Evolutionary conservation across 2,329 filamentous ascomycete genomes (phyloP), one percentile per base, ranked within the genome.

Genomic region (Aureobasidium leucospermi): DNA sequence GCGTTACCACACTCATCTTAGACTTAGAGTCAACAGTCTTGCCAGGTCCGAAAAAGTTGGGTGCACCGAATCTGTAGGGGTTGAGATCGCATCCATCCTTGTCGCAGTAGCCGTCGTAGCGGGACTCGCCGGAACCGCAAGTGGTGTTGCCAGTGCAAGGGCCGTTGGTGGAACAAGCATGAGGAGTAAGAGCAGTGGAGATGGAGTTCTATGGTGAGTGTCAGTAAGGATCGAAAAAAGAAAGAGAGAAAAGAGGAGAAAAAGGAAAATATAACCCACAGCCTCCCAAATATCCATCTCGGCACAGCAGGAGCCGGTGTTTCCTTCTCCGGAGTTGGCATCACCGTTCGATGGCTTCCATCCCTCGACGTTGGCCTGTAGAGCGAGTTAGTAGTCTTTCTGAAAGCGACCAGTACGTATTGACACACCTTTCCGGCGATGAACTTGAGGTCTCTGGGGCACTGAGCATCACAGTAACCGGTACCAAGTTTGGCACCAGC

Each of bases 261-360:
- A 23, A 23, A 23, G 23, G 3, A 23, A 23, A 23, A 23, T 23
- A 3, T 23, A n/a, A 16, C 42, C 34, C 28, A 52, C 48, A 31
- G 58, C 85, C 74, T 88, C 85, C 84, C 85, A 87, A 71, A 85
- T 78, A 66, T 88, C 85, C 80, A 88, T 85, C 72, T 88, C 85
- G 45, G 80, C 74, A 71, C 85, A 88, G 79, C 85, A 87, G 41
- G 84, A 77, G 62, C 85, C 85, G 52, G 79, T 34, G 57, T 73
- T 70, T 45, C 66, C 64, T 15, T 61, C 65, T 41, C 69, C 69
- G 15, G 67, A 66, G 60, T 69, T 67, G 13, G 63, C 59, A 39
- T 69, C 65, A 48, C 61, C 65, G 29, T 58, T 58, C 4, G 65
- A 65, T 1, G 63, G 63, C 1, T 59, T 62, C 69, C 69, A 70